A percentile compares a stretch with the other conserved stretches of the same genome.
Evolutionary conservation across 2,329 filamentous ascomycete genomes (phyloP).

Genomic region (Neopestalotiopsis clavispora): DNA sequence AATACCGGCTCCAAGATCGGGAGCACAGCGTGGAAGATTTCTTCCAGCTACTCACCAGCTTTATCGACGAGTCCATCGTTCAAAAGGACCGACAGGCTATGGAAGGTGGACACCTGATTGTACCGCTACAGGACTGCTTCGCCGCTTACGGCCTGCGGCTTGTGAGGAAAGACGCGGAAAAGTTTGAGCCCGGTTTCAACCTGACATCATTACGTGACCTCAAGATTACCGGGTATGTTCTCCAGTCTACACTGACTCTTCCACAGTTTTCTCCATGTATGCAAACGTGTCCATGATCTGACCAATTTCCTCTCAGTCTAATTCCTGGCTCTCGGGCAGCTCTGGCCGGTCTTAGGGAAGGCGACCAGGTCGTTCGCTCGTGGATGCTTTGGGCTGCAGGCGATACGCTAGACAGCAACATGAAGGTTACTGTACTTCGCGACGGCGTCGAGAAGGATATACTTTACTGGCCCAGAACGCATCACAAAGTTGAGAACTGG

Average conservation of each 20-base stretch:
- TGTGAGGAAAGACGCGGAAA: conserved; percentile 2
- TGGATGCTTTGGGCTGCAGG: conserved; percentile 14
- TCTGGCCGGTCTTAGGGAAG: conserved; percentile 3
- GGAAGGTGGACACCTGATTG: conserved; percentile 5
- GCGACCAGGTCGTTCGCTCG: background rate
- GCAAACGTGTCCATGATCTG: too few species aligned
- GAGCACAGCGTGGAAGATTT: conserved; percentile 5
- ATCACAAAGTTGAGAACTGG: conserved; percentile 8
- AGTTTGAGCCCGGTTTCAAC: conserved; percentile 9
- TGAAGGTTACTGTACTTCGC: conserved; percentile 2
- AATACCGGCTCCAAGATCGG: background rate
- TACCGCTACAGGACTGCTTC: conserved; percentile 5
- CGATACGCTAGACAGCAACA: conserved; percentile 5
- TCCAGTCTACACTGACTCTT: too few species aligned
- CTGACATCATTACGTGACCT: background rate
- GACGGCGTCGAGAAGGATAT: background rate
- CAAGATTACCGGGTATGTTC: conserved; percentile 1
- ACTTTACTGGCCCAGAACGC: conserved; percentile 5
- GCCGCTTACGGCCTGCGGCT: conserved; percentile 8
- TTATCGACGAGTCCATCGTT: background rate
- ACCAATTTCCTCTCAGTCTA: background rate
- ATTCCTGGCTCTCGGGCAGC: background rate
- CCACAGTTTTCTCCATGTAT: too few species aligned
- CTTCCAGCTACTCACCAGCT: background rate
- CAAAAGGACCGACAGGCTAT: background rate